phyloP scores from a whole-genome alignment of 139 green algal genomes.

The Ettlia oleoabundans region DNA sequence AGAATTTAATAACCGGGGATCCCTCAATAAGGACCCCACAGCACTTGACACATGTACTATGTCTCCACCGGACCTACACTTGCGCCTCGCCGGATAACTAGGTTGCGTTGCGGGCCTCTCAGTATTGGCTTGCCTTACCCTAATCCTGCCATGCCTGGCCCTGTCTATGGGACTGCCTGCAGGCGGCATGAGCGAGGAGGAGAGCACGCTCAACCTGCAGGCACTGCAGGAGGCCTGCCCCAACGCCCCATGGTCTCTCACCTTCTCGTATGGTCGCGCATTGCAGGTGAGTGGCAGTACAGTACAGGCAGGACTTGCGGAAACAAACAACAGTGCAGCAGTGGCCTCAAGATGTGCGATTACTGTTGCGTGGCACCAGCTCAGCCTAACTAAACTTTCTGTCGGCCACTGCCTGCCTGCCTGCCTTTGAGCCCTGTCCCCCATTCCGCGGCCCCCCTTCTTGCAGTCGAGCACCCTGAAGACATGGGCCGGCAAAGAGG shows the following conservation, averaged over 20 bases:
- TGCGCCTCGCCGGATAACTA: too few species aligned
- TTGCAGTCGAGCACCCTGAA: slow-evolving; percentile 52
- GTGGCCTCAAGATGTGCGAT: neutral
- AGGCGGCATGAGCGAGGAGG: slow-evolving; percentile 83
- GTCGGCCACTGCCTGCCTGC: too few species aligned
- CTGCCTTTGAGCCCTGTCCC: too few species aligned
- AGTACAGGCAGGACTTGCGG: too few species aligned
- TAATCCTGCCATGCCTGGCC: neutral
- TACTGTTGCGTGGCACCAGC: neutral
- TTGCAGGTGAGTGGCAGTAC: slow-evolving; percentile 83
- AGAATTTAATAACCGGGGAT: too few species aligned
- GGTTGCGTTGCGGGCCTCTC: too few species aligned
- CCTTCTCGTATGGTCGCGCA: slow-evolving; percentile 91
- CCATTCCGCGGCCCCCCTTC: too few species aligned
- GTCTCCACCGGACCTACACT: too few species aligned
- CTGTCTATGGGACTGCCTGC: neutral
- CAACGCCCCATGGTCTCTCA: slow-evolving; percentile 88
- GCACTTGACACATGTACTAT: too few species aligned
- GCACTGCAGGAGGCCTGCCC: slow-evolving; percentile 69
- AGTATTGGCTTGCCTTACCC: too few species aligned
- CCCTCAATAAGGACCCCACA: too few species aligned
- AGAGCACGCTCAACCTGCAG: slow-evolving; percentile 88
- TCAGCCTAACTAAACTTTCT: too few species aligned
- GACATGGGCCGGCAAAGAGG: slow-evolving; percentile 44
- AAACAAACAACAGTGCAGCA: neutral